These are phyloP conservation scores for Pichia nanzhaoensis DNA, from an alignment of 805 yeast genomes.

Conservation along the genomic window DNA sequence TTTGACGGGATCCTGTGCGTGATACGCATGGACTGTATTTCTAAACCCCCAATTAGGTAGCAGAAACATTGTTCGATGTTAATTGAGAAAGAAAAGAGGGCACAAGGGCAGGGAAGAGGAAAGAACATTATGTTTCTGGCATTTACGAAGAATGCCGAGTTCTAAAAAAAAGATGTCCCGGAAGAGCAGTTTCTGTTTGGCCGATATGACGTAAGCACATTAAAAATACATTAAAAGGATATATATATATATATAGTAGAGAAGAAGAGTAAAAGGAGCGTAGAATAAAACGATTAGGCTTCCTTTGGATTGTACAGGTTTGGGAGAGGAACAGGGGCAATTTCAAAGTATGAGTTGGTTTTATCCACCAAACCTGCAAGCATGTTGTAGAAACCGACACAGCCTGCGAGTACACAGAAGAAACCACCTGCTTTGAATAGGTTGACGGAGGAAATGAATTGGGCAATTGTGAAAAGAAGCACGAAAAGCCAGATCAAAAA, in stretches of 20 bases:
- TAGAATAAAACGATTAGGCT: slow-evolving; percentile 1
- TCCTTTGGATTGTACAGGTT: slow-evolving; percentile 22
- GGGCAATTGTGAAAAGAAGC: slow-evolving; percentile 38
- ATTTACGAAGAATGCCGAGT: no score
- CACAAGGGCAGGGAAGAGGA: background rate
- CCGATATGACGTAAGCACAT: no score
- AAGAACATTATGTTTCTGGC: no score
- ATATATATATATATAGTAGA: no score
- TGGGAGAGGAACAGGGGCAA: slow-evolving; percentile 46
- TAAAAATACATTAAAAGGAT: background rate
- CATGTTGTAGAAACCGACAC: slow-evolving; percentile 41
- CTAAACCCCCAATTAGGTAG: slow-evolving; percentile 30
- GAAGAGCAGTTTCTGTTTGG: background rate
- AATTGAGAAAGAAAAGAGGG: background rate
- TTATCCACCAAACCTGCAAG: slow-evolving; percentile 42
- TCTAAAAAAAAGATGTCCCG: background rate
- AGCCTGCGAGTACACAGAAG: slow-evolving; percentile 37
- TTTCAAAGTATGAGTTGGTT: slow-evolving; percentile 51
- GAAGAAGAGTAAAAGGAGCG: background rate
- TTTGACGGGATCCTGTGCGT: slow-evolving; percentile 21
- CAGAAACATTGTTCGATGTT: background rate
- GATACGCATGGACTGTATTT: slow-evolving; percentile 24
- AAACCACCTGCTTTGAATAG: slow-evolving; percentile 42
- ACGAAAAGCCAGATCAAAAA: slow-evolving; percentile 41
- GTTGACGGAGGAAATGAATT: slow-evolving; percentile 31